Evolutionary conservation across 306 rosid species (phyloP).

Genomic region (Casuarina cunninghamiana): DNA sequence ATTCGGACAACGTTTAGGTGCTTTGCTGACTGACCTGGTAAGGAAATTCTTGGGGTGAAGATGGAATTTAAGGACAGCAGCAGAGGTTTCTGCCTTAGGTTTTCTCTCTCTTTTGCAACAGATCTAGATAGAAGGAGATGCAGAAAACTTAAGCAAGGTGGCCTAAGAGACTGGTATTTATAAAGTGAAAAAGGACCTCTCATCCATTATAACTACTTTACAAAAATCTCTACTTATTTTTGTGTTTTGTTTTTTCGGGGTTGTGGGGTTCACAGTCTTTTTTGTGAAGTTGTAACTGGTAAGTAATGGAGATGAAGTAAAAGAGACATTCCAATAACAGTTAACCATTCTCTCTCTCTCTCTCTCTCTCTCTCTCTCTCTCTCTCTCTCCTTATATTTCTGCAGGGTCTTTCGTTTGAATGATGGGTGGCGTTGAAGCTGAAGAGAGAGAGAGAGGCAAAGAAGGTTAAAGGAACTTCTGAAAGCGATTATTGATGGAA

Average conservation of each 20-base stretch:
- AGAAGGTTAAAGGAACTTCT: not conserved
- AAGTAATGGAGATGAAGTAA: constrained; percentile 37
- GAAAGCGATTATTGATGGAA: constrained; percentile 52
- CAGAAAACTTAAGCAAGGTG: constrained; percentile 62
- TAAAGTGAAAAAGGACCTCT: constrained; percentile 56
- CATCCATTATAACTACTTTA: constrained; percentile 48
- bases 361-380: not conserved
- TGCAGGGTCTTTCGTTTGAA: not conserved
- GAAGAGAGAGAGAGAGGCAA: constrained; percentile 24
- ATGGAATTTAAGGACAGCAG: constrained; percentile 48
- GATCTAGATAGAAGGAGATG: constrained; percentile 43
- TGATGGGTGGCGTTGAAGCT: not conserved
- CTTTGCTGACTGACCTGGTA: constrained; percentile 61
- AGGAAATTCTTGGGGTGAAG: constrained; percentile 44
- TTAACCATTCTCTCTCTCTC: not conserved
- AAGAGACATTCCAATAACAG: constrained; percentile 35
- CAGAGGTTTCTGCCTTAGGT: constrained; percentile 48
- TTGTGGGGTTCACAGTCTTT: not conserved
- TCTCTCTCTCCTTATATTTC: not conserved
- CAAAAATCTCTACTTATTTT: constrained; percentile 31
- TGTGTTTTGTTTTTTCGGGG: not conserved
- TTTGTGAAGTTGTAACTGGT: constrained; percentile 18
- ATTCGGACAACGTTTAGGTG: constrained; percentile 38
- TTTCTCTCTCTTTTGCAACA: constrained; percentile 28
- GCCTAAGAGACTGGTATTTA: constrained; percentile 56